Evolutionary conservation across 345 rosid species (phyloP), one percentile per base, ranked within the genome.

Genomic region (Chamaenerion angustifolium): DNA sequence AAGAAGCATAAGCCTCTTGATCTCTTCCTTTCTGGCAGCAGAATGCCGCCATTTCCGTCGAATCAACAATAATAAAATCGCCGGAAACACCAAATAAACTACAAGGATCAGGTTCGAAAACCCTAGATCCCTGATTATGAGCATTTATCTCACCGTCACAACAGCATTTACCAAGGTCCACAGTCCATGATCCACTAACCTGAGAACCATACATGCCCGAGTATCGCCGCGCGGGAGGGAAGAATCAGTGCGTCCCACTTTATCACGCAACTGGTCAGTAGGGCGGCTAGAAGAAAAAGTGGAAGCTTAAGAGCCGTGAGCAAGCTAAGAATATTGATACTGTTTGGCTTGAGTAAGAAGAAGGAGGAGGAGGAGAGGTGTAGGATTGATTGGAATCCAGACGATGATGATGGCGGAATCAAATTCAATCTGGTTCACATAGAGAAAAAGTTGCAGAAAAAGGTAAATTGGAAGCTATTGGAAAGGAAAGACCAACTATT

Each of bases 121-220:
- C 87, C 95, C 93, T 73, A 87, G 87, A 87, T 83, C 87, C 89
- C 68, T 74, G 42, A 64, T 52, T 50, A 76, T 69, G 68, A 65
- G 88, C 98, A 92, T 92, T 74, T 92, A 90, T 75, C 69, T 79
- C 40, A 61, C 64, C 60, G 71, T 69, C 66, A 54, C 45, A 48
- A 62, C 42, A 12, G 56, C 56, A 51, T 52, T 37, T 51, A 51
- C 43, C 43, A 41, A 52, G 19, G 12, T 17, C 46, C 51, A 15
- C 44, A 46, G 46, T 25, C 61, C 54, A 25, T 15, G 19, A 18
- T n/a, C 44, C 44, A n/a, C 55, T 50, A 40, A 40, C 31, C 55
- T 45, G 42, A 35, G 35, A 49, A 45, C 49, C 63, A 51, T 52
- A 43, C 63, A 59, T 59, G 52, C 14, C 49, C 45, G 48, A 27